Evolutionary conservation across 75 land plant genomes (phyloP), one percentile per base, ranked within the genome.

Genomic region (Chamaecyparis obtusa): DNA sequence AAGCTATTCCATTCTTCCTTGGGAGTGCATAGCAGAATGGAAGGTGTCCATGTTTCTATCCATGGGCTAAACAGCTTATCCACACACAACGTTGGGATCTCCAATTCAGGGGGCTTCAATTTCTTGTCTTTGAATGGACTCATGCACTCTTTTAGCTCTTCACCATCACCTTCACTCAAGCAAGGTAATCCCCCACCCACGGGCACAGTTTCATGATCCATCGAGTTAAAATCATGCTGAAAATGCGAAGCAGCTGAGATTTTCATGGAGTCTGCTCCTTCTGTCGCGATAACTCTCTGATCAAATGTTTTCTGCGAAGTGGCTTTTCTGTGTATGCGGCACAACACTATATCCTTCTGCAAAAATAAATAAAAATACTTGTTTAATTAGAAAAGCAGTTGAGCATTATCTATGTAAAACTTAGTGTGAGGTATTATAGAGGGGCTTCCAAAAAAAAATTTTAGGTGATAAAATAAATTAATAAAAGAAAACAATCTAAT

Each of bases 301-400:
- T 92, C 94, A 75, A 94, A 84, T 78, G 88, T 92, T 49, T 93
- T 94, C 89, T 90, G 81, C n/a, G 95, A 91, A 5, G 92, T 91
- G 71, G 95, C 95, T 87, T 94, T 94, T 57, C 88, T 87, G 54
- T 94, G 91, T 43, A 94, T 88, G 87, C 93, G 93, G 85, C 95
- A 94, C 84, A 94, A 44, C 51, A 93, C 94, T 75, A 93, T 90
- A 82, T 93, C 95, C 51, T 85, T 85, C 95, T 94, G 93, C 35
- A 35, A 49, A 39, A 49, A 49, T 9, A 49, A 9, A 49, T 46
- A 46, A 5, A 46, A 7, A 7, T 0, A 6, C 9, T 46, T 46
- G 49, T 46, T 8, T 46, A 46, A 46, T 7, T 46, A 7, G 49
- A 46, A 46, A n/a, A n/a, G n/a, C n/a, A n/a, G n/a, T n/a, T n/a